Evolutionary conservation across 1,139 yeast species (phyloP).

Genomic region (Arxiozyma telluris): DNA sequence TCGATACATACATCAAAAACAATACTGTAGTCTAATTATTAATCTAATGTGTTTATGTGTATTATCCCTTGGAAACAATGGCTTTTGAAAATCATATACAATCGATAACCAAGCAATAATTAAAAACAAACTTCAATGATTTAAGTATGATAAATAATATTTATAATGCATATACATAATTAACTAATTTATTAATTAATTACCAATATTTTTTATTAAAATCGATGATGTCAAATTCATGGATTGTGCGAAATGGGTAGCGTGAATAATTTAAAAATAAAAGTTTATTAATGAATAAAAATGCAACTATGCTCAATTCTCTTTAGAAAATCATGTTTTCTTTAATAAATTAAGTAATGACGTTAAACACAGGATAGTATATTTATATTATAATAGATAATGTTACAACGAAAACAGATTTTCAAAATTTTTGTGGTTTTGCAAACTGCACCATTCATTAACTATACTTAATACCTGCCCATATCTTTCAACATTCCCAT

Average conservation of each 20-base stretch:
- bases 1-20: background rate
- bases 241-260: background rate
- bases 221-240: background rate
- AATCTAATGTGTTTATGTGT: background rate
- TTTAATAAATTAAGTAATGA: background rate
- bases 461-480: constrained; percentile 16
- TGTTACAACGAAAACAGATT: constrained; percentile 6
- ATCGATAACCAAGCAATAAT: background rate
- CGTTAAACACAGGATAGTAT: background rate
- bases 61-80: too few species aligned
- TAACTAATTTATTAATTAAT: background rate
- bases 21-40: background rate
- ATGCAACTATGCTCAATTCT: background rate
- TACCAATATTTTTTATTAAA: too few species aligned
- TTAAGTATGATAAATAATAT: too few species aligned
- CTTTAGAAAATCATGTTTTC: background rate
- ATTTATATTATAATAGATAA: background rate
- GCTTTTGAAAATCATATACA: background rate
- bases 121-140: too few species aligned
- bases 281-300: background rate
- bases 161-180: background rate
- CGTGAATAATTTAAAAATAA: too few species aligned
- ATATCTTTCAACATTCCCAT: constrained; percentile 13
- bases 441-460: constrained; percentile 9
- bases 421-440: constrained; percentile 5